Base-by-base conservation (phyloP, 345 rosid species). In the Excoecaria agallocha region DNA sequence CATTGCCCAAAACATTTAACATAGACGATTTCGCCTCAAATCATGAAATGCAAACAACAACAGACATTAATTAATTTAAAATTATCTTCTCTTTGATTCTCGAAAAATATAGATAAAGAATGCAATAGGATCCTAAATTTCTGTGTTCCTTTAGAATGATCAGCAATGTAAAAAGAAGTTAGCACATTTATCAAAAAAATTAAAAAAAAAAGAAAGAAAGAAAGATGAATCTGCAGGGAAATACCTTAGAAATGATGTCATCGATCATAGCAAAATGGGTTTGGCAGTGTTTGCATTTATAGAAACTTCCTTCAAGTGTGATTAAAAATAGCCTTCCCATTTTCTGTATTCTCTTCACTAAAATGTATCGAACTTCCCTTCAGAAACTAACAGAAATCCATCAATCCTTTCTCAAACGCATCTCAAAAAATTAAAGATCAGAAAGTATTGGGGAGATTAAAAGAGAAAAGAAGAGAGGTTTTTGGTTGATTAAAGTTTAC, bases 261-360 rank as follows among this genome's bases (percentile, higher is more conserved):
- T 77, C 77, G 37, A 69, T 24, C 24, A 87, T 51, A 16, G 87
- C 95, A 61, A 92, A 85, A 83, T 85, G 89, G n/a, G 92, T 84
- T 0, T 72, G 78, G 79, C 97, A 92, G 87, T 90, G 86, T 63
- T 89, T 92, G 85, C 97, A 92, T 76, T 87, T 85, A 68, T 88
- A 89, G 61, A 85, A 55, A 51, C 56, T 76, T 81, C 95, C 91
- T 77, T 91, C 87, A 74, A 89, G 89, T 72, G 58, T 76, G 62
- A 87, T 73, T 81, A 85, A 20, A 71, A 90, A 91, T 39, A 88
- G 41, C 76, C 90, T 91, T 77, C 97, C 97, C 97, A 91, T 91
- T 46, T 70, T 43, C 35, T 77, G 54, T 20, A 50, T 50, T 51
- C 52, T 50, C 2, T 54, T 63, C 10, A 24, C 4, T 51, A 46